phyloP scores from a whole-genome alignment of 768 basidiomycete species.

The Tricholoma sp. region DNA sequence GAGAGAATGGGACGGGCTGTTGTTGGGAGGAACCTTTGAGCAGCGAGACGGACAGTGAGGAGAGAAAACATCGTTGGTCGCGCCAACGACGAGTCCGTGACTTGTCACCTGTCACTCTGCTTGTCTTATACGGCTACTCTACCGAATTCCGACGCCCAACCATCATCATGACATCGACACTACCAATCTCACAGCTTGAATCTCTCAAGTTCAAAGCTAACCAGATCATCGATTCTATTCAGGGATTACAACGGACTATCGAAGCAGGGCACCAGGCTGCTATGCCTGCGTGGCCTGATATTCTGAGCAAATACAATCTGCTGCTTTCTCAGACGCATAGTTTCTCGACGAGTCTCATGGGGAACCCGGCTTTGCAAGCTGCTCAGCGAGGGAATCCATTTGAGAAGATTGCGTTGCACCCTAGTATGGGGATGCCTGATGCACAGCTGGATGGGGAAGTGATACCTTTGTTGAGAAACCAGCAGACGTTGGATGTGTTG shows the following conservation, averaged over 20 bases:
- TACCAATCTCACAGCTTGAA: conserved; percentile 69
- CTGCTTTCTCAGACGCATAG: conserved; percentile 79
- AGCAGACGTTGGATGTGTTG: conserved; percentile 75
- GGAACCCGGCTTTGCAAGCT: conserved; percentile 22
- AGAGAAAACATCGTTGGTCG: conserved; percentile 8
- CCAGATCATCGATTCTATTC: conserved; percentile 76
- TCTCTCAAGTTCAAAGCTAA: conserved; percentile 72
- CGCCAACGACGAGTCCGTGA: too few relatives aligned
- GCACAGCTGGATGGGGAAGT: conserved; percentile 68
- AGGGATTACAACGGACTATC: conserved; percentile 57
- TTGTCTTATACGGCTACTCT: too few relatives aligned
- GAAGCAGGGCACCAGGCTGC: conserved; percentile 47
- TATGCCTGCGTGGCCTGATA: conserved; percentile 86
- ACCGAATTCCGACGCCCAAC: too few relatives aligned
- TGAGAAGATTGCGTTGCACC: conserved; percentile 68
- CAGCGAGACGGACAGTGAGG: conserved; percentile 6
- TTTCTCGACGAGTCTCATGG: conserved; percentile 44
- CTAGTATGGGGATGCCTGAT: conserved; percentile 52
- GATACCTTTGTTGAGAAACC: conserved; percentile 69
- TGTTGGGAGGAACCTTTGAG: conserved; percentile 1
- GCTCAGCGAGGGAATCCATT: conserved; percentile 34
- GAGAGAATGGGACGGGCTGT: not conserved
- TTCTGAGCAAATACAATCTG: conserved; percentile 81
- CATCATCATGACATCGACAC: conserved; percentile 3
- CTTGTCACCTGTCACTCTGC: too few relatives aligned